phyloP scores from a whole-genome alignment of 2,329 filamentous ascomycete genomes.

The Fusarium sp. region DNA sequence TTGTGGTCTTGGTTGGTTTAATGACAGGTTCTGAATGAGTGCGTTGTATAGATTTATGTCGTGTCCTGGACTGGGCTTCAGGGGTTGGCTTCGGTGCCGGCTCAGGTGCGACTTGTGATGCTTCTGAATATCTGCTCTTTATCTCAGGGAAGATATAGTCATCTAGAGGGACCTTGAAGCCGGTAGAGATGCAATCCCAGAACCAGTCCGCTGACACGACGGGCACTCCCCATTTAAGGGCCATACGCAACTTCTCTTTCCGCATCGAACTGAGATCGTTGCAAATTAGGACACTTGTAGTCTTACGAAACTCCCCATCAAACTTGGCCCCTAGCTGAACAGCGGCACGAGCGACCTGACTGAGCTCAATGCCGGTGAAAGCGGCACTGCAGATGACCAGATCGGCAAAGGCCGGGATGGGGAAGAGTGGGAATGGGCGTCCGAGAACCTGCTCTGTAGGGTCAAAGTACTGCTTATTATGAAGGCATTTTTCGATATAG shows the following conservation, averaged over 20 bases:
- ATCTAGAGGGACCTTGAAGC: constrained; percentile 57
- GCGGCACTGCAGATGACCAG: constrained; percentile 82
- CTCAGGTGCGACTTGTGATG: constrained; percentile 13
- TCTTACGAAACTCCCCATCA: constrained; percentile 76
- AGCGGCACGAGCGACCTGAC: constrained; percentile 83
- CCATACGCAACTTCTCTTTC: constrained; percentile 81
- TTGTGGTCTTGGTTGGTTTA: constrained; percentile 13
- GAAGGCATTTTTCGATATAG: constrained; percentile 90
- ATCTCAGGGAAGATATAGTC: constrained; percentile 60
- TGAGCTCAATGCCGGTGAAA: constrained; percentile 83
- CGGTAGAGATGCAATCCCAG: constrained; percentile 77
- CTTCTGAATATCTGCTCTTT: constrained; percentile 44
- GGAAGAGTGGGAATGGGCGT: constrained; percentile 76
- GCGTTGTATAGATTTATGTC: constrained; percentile 33
- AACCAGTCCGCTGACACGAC: constrained; percentile 87
- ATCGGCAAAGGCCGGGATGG: constrained; percentile 73
- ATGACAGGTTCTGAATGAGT: constrained; percentile 34
- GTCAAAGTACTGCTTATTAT: constrained; percentile 75
- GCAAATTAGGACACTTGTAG: constrained; percentile 81
- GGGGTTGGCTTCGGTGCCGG: constrained; percentile 3
- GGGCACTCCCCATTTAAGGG: constrained; percentile 77
- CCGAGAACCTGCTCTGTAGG: constrained; percentile 77
- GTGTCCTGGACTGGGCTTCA: constrained; percentile 8
- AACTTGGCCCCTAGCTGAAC: constrained; percentile 82
- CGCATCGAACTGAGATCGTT: constrained; percentile 65